phyloP scores from a whole-genome alignment of 2,329 filamentous ascomycete species.

The Calonectria honghensis region DNA sequence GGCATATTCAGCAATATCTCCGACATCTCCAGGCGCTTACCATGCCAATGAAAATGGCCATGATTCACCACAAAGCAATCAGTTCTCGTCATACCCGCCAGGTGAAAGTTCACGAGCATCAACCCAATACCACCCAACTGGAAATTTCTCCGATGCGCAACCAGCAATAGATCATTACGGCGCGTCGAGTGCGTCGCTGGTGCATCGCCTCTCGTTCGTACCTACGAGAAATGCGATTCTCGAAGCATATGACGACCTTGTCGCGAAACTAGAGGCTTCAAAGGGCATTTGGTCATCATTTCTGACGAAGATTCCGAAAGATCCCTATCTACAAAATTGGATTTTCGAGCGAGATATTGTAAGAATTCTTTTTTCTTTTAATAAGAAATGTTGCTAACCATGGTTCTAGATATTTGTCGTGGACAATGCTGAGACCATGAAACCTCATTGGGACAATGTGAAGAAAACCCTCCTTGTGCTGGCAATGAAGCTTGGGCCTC shows the following conservation, averaged over 20 bases:
- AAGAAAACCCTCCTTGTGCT: slow-evolving; percentile 13
- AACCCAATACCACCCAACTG: no score
- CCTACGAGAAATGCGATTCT: neutral
- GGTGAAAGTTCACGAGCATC: no score
- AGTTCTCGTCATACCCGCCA: no score
- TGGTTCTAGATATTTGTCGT: slow-evolving; percentile 18
- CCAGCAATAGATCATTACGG: no score
- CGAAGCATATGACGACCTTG: neutral
- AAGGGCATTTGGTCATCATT: neutral
- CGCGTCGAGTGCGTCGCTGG: no score
- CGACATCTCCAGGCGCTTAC: neutral
- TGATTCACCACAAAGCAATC: no score
- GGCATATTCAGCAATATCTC: neutral
- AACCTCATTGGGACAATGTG: slow-evolving; percentile 21
- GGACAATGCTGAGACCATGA: slow-evolving; percentile 26
- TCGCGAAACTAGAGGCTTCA: neutral
- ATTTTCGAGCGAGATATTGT: slow-evolving; percentile 28
- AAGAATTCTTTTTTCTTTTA: neutral
- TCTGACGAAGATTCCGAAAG: neutral
- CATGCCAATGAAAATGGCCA: neutral
- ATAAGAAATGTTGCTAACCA: neutral
- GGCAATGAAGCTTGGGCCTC: slow-evolving; percentile 25
- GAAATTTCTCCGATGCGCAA: no score
- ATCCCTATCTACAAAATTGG: neutral
- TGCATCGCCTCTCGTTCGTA: no score